Base-by-base conservation (phyloP, 1,284 basidiomycete species). In the Puccinia hordei region DNA sequence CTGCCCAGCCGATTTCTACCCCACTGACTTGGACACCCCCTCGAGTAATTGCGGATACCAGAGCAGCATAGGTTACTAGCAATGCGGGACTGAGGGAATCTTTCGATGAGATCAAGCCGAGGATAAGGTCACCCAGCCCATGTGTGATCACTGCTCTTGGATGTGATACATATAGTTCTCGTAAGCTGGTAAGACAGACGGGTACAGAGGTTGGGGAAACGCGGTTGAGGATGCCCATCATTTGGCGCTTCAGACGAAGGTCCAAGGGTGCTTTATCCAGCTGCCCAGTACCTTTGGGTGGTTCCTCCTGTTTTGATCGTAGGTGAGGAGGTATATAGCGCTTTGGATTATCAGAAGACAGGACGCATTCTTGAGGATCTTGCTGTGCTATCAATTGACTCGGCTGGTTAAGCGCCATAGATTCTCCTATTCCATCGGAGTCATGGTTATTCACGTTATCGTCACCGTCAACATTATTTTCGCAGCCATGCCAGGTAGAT, bases 191-290 rank as follows among this genome's bases (percentile, higher is more conserved):
- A 19, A 80, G 71, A 33, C 69, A 73, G n/a, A 61, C 35, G 5
- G 78, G 71, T 55, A 80, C 35, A 44, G 78, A 72, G 10, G 78
- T 80, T 1, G 78, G 78, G 13, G 78, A 80, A 38, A 80, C 59
- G 22, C 78, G 69, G 63, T 80, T 80, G 19, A 80, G 38, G 17
- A 80, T 63, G 30, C 78, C 78, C 78, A 80, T 80, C 41, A 80
- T 30, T 73, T 80, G 69, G 22, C 78, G 69, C 35, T 63, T 71
- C 10, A 80, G 59, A 65, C 78, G 78, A 35, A 63, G 69, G 35
- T 80, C 78, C 12, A 80, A 41, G 19, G 30, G 27, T n/a, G 71
- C 57, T 30, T 53, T n/a, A 19, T 41, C 59, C 9, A 30, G 44
- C 19, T 61, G 49, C 17, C 35, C 65, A 5, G 66, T 19, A 9